These are phyloP conservation scores for Saccharomycopsis lassenensis DNA, from an alignment of 805 yeast genomes.

Conservation along the genomic window DNA sequence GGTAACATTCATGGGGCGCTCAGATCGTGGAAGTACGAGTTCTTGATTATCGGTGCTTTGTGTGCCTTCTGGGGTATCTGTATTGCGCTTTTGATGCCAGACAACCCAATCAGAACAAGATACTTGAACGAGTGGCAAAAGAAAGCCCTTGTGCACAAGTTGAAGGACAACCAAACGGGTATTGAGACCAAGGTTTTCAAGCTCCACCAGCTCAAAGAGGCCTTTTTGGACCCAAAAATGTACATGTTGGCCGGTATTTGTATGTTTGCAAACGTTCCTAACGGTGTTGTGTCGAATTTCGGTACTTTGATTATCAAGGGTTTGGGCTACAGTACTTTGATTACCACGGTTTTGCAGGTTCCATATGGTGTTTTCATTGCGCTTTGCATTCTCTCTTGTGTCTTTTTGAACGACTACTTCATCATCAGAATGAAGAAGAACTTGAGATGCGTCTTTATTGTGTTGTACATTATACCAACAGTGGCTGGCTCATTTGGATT, in stretches of 20 bases:
- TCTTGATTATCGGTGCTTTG: conserved; percentile 14
- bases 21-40: conserved; percentile 22
- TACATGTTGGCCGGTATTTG: conserved; percentile 23
- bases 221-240: conserved; percentile 31
- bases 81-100: conserved; percentile 14
- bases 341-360: conserved; percentile 34
- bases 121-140: conserved; percentile 12
- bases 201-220: conserved; percentile 33
- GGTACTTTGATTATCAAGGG: conserved; percentile 24
- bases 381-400: conserved; percentile 21
- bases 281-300: conserved; percentile 25
- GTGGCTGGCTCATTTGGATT: conserved; percentile 31
- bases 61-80: conserved; percentile 15
- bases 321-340: conserved; percentile 30
- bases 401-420: conserved; percentile 47
- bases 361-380: conserved; percentile 32
- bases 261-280: conserved; percentile 26
- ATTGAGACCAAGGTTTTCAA: conserved; percentile 30
- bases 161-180: conserved; percentile 31
- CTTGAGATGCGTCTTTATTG: conserved; percentile 25
- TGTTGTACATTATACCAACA: conserved; percentile 22
- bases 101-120: conserved; percentile 8
- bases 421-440: conserved; percentile 35
- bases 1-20: conserved; percentile 20
- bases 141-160: conserved; percentile 12